Conservation (phyloP, 2,329 filamentous ascomycete species). For the Epichloe aotearoae region DNA sequence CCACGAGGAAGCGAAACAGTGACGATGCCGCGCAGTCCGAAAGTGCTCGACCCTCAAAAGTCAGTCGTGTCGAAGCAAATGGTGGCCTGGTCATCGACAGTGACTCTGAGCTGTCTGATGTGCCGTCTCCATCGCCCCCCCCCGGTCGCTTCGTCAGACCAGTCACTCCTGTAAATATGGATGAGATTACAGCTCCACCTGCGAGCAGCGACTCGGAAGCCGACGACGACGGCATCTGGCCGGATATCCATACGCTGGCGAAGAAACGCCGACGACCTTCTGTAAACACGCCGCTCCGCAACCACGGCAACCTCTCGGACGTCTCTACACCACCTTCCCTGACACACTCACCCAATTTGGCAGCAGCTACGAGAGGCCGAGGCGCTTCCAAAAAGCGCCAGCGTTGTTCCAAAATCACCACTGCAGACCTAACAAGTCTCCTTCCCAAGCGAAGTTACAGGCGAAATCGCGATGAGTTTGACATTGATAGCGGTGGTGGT, state of each 20-base stretch:
- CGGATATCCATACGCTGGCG: conserved; percentile 36
- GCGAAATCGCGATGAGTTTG: conserved; percentile 24
- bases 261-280: conserved; percentile 30
- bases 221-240: conserved; percentile 33
- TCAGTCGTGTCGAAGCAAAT: conserved; percentile 16
- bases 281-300: conserved; percentile 22
- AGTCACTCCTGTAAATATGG: conserved; percentile 31
- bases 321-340: conserved; percentile 52
- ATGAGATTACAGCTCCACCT: conserved; percentile 41
- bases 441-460: conserved; percentile 39
- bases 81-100: conserved; percentile 16
- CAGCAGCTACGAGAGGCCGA: conserved; percentile 18
- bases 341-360: conserved; percentile 51
- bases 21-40: conserved; percentile 26
- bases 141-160: conserved; percentile 17
- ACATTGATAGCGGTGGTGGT: conserved; percentile 32
- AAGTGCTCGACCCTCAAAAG: conserved; percentile 24
- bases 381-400: conserved; percentile 18
- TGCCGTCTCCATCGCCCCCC: conserved; percentile 23
- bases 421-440: conserved; percentile 39
- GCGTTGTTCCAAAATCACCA: conserved; percentile 32
- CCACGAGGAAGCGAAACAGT: conserved; percentile 43
- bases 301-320: conserved; percentile 33
- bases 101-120: conserved; percentile 25
- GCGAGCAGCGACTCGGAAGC: conserved; percentile 37